Evolutionary conservation across 2,329 filamentous ascomycete genomes (phyloP).

Genomic region (Zarea fungicola): DNA sequence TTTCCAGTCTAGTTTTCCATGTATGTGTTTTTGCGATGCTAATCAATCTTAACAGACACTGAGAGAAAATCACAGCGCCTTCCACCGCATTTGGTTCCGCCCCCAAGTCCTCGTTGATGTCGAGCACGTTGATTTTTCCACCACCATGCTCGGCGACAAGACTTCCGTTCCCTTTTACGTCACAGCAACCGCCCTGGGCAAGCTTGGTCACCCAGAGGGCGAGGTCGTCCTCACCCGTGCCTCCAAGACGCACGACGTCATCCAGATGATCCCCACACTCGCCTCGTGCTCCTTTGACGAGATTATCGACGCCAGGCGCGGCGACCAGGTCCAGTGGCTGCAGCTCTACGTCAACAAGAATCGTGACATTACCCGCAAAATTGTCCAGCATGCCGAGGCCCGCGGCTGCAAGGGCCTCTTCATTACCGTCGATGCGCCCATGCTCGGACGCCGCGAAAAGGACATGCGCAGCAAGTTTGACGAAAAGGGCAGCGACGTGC

Average conservation of each 20-base stretch:
- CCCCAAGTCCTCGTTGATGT: conserved; percentile 87
- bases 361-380: conserved; percentile 80
- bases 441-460: conserved; percentile 91
- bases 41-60: conserved; percentile 58
- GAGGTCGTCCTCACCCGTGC: conserved; percentile 87
- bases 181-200: conserved; percentile 90
- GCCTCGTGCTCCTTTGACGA: conserved; percentile 98
- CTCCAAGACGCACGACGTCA: conserved; percentile 77
- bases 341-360: conserved; percentile 98
- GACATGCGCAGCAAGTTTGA: conserved; percentile 94
- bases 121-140: conserved; percentile 77
- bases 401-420: conserved; percentile 94
- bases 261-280: conserved; percentile 98
- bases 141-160: conserved; percentile 89
- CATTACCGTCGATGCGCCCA: conserved; percentile 96
- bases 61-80: conserved; percentile 91
- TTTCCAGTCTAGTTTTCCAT: neutral
- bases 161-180: conserved; percentile 89
- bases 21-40: neutral
- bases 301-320: conserved; percentile 77
- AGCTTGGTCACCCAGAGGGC: conserved; percentile 88
- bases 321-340: conserved; percentile 87
- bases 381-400: conserved; percentile 85
- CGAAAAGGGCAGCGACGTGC: conserved; percentile 78
- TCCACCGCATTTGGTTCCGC: conserved; percentile 96